Evolutionary conservation across 192 early-diverging fungal genomes (phyloP), one percentile per base, ranked within the genome.

Genomic region (Coemansia reversa): DNA sequence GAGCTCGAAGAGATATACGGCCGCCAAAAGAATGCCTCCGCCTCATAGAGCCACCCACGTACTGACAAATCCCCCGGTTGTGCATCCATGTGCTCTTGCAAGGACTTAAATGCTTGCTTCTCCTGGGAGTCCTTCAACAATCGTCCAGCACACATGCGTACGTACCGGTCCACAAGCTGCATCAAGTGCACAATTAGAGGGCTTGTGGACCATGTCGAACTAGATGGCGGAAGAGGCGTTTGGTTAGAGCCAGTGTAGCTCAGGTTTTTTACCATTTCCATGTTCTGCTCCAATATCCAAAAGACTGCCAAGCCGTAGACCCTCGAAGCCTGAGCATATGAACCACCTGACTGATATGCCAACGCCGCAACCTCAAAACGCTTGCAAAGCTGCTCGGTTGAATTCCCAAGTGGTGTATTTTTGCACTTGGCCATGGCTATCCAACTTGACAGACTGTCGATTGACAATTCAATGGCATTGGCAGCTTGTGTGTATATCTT

Each of bases 371-470:
- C 59, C 51, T 80, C 78, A 39, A 68, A 80, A 30, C 78, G 78
- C 69, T 80, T 80, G 47, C 78, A 80, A 18, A 80, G 65, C 72
- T 80, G 78, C 25, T 25, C 57, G 16, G 72, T 16, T 7, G 60
- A 66, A 23, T 72, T 69, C 0, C 51, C 62, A 7, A 51, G 16
- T 0, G 60, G 19, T 39, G 20, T n/a, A 3, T 11, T 25, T 25
- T 51, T 53, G 19, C 39, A 12, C 1, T 28, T 7, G 11, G 62
- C 51, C 5, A 20, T 20, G 19, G 28, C 7, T 0, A 64, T 49
- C 77, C 77, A 80, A 54, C 50, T 23, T 19, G 54, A 20, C 47
- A 80, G 51, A 33, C 77, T 80, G 0, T 51, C 29, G 23, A 80
- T 80, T 0, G 78, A 68, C 32, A 42, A 24, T 56, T 72, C 69